Percentiles rank a stretch among this genome's conserved stretches.
phyloP scores from a whole-genome alignment of 163 green algal species.

The Chlorella variabilis region DNA sequence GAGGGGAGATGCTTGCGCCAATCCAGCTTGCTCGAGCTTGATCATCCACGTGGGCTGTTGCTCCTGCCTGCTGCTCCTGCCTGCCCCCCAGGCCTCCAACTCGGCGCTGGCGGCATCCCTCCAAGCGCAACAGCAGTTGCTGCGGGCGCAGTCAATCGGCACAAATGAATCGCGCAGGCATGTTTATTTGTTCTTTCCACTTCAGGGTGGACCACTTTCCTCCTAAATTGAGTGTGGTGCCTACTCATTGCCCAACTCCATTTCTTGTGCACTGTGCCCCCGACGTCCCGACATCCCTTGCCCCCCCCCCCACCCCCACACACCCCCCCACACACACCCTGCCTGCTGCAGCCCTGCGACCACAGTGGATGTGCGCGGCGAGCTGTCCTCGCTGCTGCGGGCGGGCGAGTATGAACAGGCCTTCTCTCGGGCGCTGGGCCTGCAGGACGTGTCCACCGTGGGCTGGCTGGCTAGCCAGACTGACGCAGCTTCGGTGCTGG shows the following conservation, averaged over 20 bases:
- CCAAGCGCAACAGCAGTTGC: conserved; percentile 32
- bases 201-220: no score
- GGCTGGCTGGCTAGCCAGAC: conserved; percentile 78
- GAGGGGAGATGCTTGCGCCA: no score
- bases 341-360: not conserved
- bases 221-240: no score
- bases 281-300: not conserved
- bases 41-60: no score
- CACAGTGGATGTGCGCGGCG: conserved; percentile 24
- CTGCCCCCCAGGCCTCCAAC: conserved; percentile 8
- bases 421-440: conserved; percentile 74
- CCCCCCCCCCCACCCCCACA: not conserved
- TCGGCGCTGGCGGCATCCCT: conserved; percentile 17
- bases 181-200: not conserved
- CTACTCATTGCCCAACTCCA: not conserved
- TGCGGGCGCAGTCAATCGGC: not conserved
- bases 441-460: conserved; percentile 69
- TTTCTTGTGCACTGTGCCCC: no score
- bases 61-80: no score
- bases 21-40: no score
- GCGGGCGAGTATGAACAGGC: conserved; percentile 75
- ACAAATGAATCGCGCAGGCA: not conserved
- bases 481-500: conserved; percentile 52
- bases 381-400: conserved; percentile 40
- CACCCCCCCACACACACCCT: no score